These are phyloP conservation scores for Gamarada debralockiae DNA, from an alignment of 495 filamentous ascomycete genomes.

Conservation along the genomic window DNA sequence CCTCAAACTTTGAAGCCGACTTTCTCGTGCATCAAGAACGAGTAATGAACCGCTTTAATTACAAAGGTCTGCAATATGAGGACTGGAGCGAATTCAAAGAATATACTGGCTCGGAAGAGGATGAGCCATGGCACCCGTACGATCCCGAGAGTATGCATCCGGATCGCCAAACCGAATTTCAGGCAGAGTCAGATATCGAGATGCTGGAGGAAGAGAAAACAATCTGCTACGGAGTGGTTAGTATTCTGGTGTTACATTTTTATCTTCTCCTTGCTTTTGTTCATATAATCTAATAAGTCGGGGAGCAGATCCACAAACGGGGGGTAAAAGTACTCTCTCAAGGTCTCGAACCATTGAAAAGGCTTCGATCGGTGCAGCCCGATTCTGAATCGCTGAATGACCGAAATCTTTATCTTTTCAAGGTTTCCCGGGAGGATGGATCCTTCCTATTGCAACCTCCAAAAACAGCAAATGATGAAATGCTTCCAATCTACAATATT, in stretches of 20 bases:
- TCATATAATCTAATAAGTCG: not conserved
- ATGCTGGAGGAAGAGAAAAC: not conserved
- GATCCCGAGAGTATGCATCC: not conserved
- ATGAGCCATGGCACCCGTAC: slow-evolving; percentile 7
- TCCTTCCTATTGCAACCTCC: not conserved
- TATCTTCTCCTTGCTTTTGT: not conserved
- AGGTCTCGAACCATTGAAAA: not conserved
- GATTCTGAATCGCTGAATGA: not conserved
- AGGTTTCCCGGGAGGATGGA: slow-evolving; percentile 1
- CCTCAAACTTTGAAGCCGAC: slow-evolving; percentile 4
- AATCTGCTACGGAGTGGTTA: slow-evolving; percentile 12
- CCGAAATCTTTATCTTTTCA: slow-evolving; percentile 6
- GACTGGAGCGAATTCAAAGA: not conserved
- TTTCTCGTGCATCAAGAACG: slow-evolving; percentile 1
- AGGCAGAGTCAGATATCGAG: not conserved
- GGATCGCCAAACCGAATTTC: not conserved
- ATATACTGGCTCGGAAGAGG: not conserved
- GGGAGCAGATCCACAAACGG: slow-evolving; percentile 6
- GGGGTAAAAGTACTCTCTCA: slow-evolving; percentile 2
- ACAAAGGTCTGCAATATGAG: slow-evolving; percentile 34
- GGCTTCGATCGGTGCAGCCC: not conserved
- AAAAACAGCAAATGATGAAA: not conserved
- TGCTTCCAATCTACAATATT: not conserved
- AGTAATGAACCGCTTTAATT: slow-evolving; percentile 5
- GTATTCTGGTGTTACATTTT: not conserved